Evolutionary conservation across 192 early-diverging fungal species (phyloP), one percentile per base, ranked within the genome.

Genomic region (Coemansia sp.): DNA sequence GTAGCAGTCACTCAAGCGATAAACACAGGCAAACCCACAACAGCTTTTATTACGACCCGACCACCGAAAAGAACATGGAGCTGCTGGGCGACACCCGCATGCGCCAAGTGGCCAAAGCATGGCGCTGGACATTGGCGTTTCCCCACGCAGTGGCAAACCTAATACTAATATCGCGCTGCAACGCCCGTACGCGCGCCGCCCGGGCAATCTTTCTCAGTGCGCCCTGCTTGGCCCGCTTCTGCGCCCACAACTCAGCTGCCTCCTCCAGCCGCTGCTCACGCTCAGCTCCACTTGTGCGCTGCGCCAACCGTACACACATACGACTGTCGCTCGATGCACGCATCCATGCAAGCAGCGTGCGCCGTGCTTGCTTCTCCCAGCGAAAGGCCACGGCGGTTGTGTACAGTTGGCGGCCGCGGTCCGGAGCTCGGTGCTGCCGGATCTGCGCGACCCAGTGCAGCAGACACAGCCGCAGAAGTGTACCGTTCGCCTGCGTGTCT

Each of bases 21-120:
- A 59, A 54, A 15, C 46, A 56, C 12, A 59, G 40, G 40, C 1
- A 44, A 34, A 63, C 34, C 2, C 19, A n/a, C 8, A 5, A 0
- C 28, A 31, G 6, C 28, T 31, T 31, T 31, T 31, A 31, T 22
- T 46, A 60, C 23, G 38, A 50, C 3, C 40, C 60, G 15, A n/a
- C 36, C 17, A 63, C 36, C 0, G 69, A 78, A 60, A 71, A 78
- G 55, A 72, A 72, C 75, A 72, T 68, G 9, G 75, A 72, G 58
- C 59, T 62, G 19, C 20, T 38, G 2, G 75, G 75, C 10, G 75
- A 72, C 15, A 62, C 31, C 14, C 64, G 62, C 2, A 25, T 44
- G 19, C 71, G 76, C 76, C 70, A 73, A 6, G 51, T 60, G 4
- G 14, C 23, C n/a, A 79, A 31, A 0, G 57, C 64, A 4, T 59